Base-by-base conservation (phyloP, 1,284 basidiomycete species). In the Moniliella sp. region DNA sequence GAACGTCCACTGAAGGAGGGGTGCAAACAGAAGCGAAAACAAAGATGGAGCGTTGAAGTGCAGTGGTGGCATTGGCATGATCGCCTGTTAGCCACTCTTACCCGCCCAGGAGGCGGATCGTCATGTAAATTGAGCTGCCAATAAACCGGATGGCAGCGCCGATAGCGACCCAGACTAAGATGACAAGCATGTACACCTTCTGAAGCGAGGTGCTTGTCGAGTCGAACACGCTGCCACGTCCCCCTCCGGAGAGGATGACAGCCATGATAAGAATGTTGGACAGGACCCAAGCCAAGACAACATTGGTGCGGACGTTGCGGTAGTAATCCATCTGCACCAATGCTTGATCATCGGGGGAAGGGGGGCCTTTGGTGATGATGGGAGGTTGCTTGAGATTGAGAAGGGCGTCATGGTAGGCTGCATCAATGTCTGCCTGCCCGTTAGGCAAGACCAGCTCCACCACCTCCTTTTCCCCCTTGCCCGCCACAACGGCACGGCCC, bases 391-490 rank as follows among this genome's bases (percentile, higher is more conserved):
- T 72, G 26, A 94, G 67, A 52, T 83, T 82, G 37, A 73, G 69
- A 23, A 93, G 66, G 0, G 84, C 76, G 45, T 86, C 78, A 56
- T 84, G 77, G 57, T 94, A 97, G 14, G 80, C 73, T 25, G 69
- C 71, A 53, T 93, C 81, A 36, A 81, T 75, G 56, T 88, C 83
- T 2, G 77, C 76, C 34, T 78, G 75, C 32, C 79, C 78, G 0
- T 78, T 74, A 2, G 78, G 72, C 47, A 93, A 70, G 45, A 83
- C 78, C 35, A 93, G 76, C 50, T 91, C 81, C 25, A 94, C 75
- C 5, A 65, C 61, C n/a, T 28, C 11, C 10, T 18, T 26, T 9
- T 14, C 18, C 9, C 66, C 67, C 13, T 52, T 51, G 9, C 47
- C 46, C 1, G 46, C 45, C 4, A 45, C 44, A 8, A 42, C 44